Evolutionary conservation across 345 rosid genomes (phyloP).

Genomic region (Lepidium africanum): DNA sequence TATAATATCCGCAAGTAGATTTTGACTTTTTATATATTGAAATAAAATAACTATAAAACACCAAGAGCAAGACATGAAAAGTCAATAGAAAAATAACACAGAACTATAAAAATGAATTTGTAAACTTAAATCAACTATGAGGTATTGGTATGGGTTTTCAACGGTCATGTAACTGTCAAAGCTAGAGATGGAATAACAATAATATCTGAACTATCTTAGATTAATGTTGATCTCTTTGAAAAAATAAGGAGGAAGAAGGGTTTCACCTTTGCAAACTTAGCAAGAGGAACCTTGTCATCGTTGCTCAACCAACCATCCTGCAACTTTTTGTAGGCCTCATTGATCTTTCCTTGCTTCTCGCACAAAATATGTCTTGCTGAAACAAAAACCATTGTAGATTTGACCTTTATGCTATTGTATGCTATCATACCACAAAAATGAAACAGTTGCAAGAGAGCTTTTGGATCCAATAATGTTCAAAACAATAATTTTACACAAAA

Average conservation of each 20-base stretch:
- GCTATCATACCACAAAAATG: too few species aligned
- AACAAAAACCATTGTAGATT: background rate
- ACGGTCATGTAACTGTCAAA: background rate
- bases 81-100: too few species aligned
- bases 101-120: too few species aligned
- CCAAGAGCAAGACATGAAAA: too few species aligned
- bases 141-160: background rate
- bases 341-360: too few species aligned
- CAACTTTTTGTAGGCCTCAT: conserved; percentile 90
- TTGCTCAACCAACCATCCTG: conserved; percentile 91
- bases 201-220: background rate
- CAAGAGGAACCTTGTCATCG: conserved; percentile 89
- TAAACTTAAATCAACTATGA: background rate
- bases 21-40: too few species aligned
- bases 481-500: background rate
- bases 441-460: background rate
- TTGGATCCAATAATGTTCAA: background rate
- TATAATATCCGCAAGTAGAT: too few species aligned
- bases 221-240: background rate
- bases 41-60: too few species aligned
- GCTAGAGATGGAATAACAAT: background rate
- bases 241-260: background rate
- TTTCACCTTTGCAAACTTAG: conserved; percentile 91
- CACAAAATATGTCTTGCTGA: too few species aligned
- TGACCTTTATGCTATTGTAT: background rate